Conservation (phyloP, 2,329 filamentous ascomycete genomes). For the Cordyceps cateniannulata region DNA sequence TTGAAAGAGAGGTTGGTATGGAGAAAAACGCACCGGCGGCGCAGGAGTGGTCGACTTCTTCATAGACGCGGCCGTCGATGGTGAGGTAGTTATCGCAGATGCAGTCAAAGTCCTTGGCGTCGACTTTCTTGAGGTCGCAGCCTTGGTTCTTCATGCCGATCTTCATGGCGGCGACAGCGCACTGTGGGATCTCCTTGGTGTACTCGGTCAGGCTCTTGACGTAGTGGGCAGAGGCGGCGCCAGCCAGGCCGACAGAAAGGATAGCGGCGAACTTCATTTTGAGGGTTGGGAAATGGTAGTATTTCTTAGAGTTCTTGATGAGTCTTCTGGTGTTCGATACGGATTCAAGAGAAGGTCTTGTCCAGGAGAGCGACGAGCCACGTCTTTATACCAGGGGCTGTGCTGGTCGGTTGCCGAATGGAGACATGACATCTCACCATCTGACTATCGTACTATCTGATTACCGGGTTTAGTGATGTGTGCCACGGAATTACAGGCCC, state of each 20-base stretch:
- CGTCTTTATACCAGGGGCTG: not conserved
- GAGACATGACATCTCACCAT: conserved; percentile 1
- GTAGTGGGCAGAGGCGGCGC: not conserved
- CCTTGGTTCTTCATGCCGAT: conserved; percentile 10
- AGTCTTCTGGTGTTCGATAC: not conserved
- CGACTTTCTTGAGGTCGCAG: not conserved
- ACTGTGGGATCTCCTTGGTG: conserved; percentile 6
- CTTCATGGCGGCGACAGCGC: conserved; percentile 3
- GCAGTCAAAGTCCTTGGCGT: conserved; percentile 12
- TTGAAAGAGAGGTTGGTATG: not conserved
- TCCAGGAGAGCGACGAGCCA: not conserved
- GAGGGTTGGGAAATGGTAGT: no score
- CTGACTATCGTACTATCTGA: not conserved
- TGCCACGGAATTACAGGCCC: not conserved
- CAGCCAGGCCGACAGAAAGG: conserved; percentile 2
- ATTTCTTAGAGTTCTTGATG: not conserved
- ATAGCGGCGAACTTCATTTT: conserved; percentile 9
- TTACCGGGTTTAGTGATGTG: not conserved
- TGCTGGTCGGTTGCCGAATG: not conserved
- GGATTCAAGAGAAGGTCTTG: not conserved
- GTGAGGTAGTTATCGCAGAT: conserved; percentile 11
- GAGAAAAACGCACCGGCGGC: not conserved
- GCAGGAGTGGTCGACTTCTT: conserved; percentile 5
- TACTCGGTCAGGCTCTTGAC: conserved; percentile 11
- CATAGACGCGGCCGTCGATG: conserved; percentile 8